Evolutionary conservation across 352 stramenopile species (phyloP), one percentile per base, ranked within the genome.

Genomic region (Globisporangium cylindrosporum): DNA sequence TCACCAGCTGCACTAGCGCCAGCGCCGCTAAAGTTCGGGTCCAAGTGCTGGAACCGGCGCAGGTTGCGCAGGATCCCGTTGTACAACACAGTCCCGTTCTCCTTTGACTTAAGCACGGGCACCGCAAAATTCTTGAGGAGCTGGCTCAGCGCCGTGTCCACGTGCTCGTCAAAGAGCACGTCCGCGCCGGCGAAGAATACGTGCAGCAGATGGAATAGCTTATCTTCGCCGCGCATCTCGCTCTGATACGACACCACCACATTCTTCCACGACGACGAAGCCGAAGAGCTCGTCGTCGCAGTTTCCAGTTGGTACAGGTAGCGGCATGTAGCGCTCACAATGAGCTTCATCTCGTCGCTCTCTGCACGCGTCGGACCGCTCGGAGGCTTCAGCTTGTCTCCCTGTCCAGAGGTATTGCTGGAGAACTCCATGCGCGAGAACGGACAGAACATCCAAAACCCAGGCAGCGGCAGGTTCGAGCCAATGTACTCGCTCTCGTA

Each of bases 181-280:
- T 93, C 85, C 7, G 76, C 82, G 24, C 82, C 83, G 9, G 83
- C 77, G 59, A 93, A 91, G 49, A 93, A 90, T 7, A 89, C 79
- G 56, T 92, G 82, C 27, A 91, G 60, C 53, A 92, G 60, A 56
- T 93, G 86, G 68, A 91, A 92, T 0, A 92, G 70, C 68, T 91
- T 91, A 71, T 92, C 86, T 67, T 91, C 85, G 4, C 76, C 75
- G 2, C 64, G 66, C 20, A 91, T 58, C 7, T 46, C 54, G 8
- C 24, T 53, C 22, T 66, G 15, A 29, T 59, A 64, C 22, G 64
- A 25, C 14, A 60, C 64, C 18, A 4, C 29, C 15, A 59, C 61
- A 15, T 48, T 25, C 14, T 46, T 10, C 41, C 55, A 58, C 4
- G 58, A 10, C 5, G 58, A 15, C 24, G 32, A 61, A 15, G 15